A percentile compares a stretch with the other conserved stretches of the same genome.
These are phyloP conservation scores for Russula abietina DNA, from an alignment of 768 basidiomycete species.

Conservation along the genomic window DNA sequence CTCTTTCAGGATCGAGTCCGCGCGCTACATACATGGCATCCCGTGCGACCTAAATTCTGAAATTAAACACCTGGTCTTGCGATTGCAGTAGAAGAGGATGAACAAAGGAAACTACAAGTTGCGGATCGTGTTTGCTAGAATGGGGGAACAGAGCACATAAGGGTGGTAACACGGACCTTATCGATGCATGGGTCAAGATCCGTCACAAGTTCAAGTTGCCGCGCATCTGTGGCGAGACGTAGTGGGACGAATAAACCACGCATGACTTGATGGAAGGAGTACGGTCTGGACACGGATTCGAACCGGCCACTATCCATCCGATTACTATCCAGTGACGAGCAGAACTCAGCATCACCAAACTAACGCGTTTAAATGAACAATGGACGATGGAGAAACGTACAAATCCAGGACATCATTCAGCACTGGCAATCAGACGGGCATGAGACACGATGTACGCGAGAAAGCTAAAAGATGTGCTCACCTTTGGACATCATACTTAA, in stretches of 20 bases:
- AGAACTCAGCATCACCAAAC: background rate
- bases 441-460: constrained; percentile 10
- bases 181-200: constrained; percentile 66
- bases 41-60: constrained; percentile 45
- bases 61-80: background rate
- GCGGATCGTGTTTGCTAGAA: background rate
- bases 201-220: constrained; percentile 58
- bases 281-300: constrained; percentile 62
- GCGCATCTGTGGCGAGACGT: constrained; percentile 59
- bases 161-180: constrained; percentile 35
- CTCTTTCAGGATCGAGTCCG: constrained; percentile 42
- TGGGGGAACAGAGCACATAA: background rate
- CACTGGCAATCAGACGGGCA: constrained; percentile 36
- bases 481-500: constrained; percentile 88
- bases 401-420: constrained; percentile 79
- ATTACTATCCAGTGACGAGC: constrained; percentile 42
- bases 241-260: constrained; percentile 67
- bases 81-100: background rate
- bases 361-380: background rate
- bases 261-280: constrained; percentile 73
- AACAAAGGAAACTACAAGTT: background rate
- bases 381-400: constrained; percentile 31
- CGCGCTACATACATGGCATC: constrained; percentile 53
- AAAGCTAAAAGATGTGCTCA: constrained; percentile 26
- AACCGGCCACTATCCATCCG: constrained; percentile 86